Percentiles rank a stretch among this genome's conserved stretches.
phyloP scores from a whole-genome alignment of 73 alveolate genomes.

The Paramecium bursaria region DNA sequence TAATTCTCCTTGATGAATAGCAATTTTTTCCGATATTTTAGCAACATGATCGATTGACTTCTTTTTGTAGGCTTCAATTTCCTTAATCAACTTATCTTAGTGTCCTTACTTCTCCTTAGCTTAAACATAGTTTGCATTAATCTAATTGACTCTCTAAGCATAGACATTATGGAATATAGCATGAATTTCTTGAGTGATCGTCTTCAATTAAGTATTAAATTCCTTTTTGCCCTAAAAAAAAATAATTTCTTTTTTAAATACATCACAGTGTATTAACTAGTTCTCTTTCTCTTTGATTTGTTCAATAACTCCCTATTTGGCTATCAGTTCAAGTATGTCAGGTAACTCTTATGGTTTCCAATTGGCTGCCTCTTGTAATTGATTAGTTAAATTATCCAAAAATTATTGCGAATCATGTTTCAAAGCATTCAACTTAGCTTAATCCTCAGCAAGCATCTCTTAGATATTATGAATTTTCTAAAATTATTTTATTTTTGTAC shows the following conservation, averaged over 20 bases:
- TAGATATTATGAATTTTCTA: neutral
- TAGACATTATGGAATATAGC: too few species aligned
- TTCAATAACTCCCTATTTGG: neutral
- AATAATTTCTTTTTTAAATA: neutral
- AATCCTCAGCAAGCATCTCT: too few species aligned
- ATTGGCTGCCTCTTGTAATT: neutral
- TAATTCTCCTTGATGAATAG: too few species aligned
- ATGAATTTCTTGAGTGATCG: neutral
- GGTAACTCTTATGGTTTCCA: neutral
- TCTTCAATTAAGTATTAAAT: constrained; percentile 21
- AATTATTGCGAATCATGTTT: too few species aligned
- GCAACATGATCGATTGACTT: too few species aligned
- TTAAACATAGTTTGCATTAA: too few species aligned
- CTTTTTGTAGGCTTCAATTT: too few species aligned
- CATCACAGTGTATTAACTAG: neutral
- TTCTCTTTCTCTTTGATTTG: constrained; percentile 7
- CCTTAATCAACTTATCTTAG: too few species aligned
- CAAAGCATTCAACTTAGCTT: neutral
- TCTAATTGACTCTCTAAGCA: too few species aligned
- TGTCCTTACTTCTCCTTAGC: too few species aligned
- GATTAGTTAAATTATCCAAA: neutral
- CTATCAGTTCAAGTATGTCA: neutral
- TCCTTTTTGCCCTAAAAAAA: constrained; percentile 13
- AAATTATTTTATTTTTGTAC: neutral
- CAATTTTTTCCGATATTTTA: too few species aligned